Evolutionary conservation across 345 rosid species (phyloP), one percentile per base, ranked within the genome.

Genomic region (Cardamine resedifolia): DNA sequence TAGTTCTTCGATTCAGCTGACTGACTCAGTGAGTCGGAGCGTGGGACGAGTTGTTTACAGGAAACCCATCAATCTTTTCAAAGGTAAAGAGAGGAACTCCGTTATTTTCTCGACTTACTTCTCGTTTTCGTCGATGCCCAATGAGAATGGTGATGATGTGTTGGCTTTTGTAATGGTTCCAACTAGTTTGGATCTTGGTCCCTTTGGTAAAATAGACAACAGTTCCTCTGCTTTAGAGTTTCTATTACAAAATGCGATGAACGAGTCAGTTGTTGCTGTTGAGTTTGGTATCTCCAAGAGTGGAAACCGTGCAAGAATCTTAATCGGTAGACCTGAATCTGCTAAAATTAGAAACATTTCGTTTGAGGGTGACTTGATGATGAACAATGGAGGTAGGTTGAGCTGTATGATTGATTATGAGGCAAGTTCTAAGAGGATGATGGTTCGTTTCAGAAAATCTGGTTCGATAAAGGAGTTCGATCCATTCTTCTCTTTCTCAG

Each of bases 381-480:
- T 63, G 66, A 71, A 77, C 59, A 81, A 79, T 75, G 89, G 62
- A 88, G 92, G 91, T 58, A 83, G 56, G 58, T 59, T 90, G 75
- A 82, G 51, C 48, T 81, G 90, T 66, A 90, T 96, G 97, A 80
- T 90, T 57, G 97, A 90, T 64, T 93, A 90, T 61, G 84, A 83
- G 33, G 89, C 88, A 5, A 78, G 73, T 51, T 84, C 90, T 1
- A 86, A 84, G 76, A 83, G 90, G 63, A 68, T 90, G 60, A 91
- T 85, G 78, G 88, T 93, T 75, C 73, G 26, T 21, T 52, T n/a
- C 48, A 44, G 48, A 6, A 44, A 44, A 44, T 7, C 48, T 44
- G 48, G 48, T 44, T 44, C 48, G 20, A n/a, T n/a, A 43, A 43
- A 43, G 19, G 19, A 15, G 48, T 15, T 15, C 19, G 19, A 43